These are phyloP conservation scores for Exophiala spinifera DNA, from an alignment of 2,329 filamentous ascomycete species.

Conservation along the genomic window DNA sequence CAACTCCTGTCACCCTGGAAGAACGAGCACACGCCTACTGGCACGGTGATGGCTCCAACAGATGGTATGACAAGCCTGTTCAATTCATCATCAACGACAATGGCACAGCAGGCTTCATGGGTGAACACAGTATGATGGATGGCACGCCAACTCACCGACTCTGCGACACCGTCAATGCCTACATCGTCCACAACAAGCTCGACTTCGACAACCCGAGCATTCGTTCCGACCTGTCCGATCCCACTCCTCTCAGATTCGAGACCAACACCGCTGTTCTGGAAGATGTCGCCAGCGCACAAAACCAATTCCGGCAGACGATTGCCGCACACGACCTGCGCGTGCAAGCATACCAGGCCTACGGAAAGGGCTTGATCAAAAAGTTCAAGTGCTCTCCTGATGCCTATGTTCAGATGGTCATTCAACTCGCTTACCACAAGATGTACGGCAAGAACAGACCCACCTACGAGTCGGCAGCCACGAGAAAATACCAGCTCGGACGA, in stretches of 20 bases:
- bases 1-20: slow-evolving; percentile 85
- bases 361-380: slow-evolving; percentile 98
- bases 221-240: slow-evolving; percentile 81
- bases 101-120: slow-evolving; percentile 94
- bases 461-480: slow-evolving; percentile 92
- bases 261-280: slow-evolving; percentile 69
- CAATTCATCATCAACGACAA: slow-evolving; percentile 99
- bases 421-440: slow-evolving; percentile 98
- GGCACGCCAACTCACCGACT: slow-evolving; percentile 94
- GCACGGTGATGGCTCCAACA: slow-evolving; percentile 93
- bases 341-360: slow-evolving; percentile 94
- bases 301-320: slow-evolving; percentile 79
- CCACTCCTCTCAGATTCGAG: slow-evolving; percentile 72
- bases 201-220: slow-evolving; percentile 76
- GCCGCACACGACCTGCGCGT: slow-evolving; percentile 85
- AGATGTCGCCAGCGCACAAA: slow-evolving; percentile 74
- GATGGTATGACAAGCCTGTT: slow-evolving; percentile 97
- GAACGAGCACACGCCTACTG: slow-evolving; percentile 96
- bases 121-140: slow-evolving; percentile 99
- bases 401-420: slow-evolving; percentile 98
- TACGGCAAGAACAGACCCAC: slow-evolving; percentile 96
- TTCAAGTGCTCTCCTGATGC: slow-evolving; percentile 98
- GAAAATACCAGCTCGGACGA: slow-evolving; percentile 92
- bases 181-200: slow-evolving; percentile 91
- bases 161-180: slow-evolving; percentile 89